Evolutionary conservation across 257 asterid genomes (phyloP).

Genomic region (Lavandula angustifolia): DNA sequence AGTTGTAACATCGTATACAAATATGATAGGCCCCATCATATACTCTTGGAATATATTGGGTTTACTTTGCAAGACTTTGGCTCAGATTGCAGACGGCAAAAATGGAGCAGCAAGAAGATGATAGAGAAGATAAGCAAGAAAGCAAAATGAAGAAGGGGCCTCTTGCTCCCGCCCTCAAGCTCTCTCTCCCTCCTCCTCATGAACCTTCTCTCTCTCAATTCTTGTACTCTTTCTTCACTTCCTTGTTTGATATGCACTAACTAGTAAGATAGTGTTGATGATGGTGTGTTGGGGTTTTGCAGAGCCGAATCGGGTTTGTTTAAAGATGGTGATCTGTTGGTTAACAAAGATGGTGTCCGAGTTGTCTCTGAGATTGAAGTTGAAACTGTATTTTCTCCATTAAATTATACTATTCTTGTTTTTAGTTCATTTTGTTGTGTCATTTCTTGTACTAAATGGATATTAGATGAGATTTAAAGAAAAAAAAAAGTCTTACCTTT

Average conservation of each 20-base stretch:
- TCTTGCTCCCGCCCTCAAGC: conserved; percentile 69
- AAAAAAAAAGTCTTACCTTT: neutral
- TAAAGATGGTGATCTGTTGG: conserved; percentile 90
- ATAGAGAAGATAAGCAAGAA: neutral
- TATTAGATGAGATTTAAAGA: no score
- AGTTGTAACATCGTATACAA: neutral
- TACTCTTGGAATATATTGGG: conserved; percentile 12
- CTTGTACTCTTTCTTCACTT: conserved; percentile 46
- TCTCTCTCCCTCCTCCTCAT: conserved; percentile 85
- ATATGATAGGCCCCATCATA: neutral
- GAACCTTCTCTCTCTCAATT: conserved; percentile 69
- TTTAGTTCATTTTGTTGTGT: neutral
- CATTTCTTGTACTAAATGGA: neutral
- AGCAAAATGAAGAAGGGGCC: conserved; percentile 72
- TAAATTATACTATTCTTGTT: no score
- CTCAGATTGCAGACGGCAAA: neutral
- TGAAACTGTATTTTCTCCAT: conserved; percentile 76
- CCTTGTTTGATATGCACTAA: neutral
- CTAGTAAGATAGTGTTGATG: neutral
- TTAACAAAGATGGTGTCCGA: conserved; percentile 85
- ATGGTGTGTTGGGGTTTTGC: neutral
- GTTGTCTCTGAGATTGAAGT: conserved; percentile 69
- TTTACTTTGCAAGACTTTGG: conserved; percentile 28
- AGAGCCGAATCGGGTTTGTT: conserved; percentile 89
- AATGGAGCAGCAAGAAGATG: neutral